Evolutionary conservation across 805 yeast genomes (phyloP).

Genomic region (Metschnikowia borealis): DNA sequence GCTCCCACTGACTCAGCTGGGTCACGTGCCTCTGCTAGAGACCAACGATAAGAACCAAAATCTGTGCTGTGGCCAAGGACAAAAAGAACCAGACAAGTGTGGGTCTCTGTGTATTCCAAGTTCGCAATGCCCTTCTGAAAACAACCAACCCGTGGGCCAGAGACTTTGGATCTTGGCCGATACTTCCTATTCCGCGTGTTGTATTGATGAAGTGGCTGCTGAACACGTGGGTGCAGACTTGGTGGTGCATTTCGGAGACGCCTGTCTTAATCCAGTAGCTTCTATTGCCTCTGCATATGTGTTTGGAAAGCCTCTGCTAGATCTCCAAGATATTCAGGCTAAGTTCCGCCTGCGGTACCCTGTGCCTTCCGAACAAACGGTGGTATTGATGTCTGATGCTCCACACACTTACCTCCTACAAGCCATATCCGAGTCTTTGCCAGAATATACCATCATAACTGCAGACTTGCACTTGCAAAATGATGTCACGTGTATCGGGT

Average conservation of each 20-base stretch:
- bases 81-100: too few relatives aligned
- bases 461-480: slow-evolving; percentile 31
- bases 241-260: slow-evolving; percentile 91
- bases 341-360: slow-evolving; percentile 42
- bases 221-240: slow-evolving; percentile 84
- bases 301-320: slow-evolving; percentile 64
- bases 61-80: neutral
- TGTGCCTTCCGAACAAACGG: slow-evolving; percentile 32
- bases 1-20: slow-evolving; percentile 12
- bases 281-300: slow-evolving; percentile 74
- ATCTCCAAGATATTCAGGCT: slow-evolving; percentile 34
- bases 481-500: slow-evolving; percentile 41
- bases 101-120: neutral
- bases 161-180: slow-evolving; percentile 85
- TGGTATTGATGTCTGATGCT: slow-evolving; percentile 73
- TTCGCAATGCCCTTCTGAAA: neutral
- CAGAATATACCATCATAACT: slow-evolving; percentile 22
- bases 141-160: slow-evolving; percentile 14
- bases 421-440: slow-evolving; percentile 33
- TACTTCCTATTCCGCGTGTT: slow-evolving; percentile 92
- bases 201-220: slow-evolving; percentile 96
- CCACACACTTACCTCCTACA: slow-evolving; percentile 51
- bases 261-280: slow-evolving; percentile 79
- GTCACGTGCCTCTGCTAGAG: neutral
- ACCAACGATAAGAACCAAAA: neutral